Percentiles rank a stretch among this genome's conserved stretches.
These are phyloP conservation scores for Lecanicillium sp. DNA, from an alignment of 2,329 filamentous ascomycete species.

Conservation along the genomic window DNA sequence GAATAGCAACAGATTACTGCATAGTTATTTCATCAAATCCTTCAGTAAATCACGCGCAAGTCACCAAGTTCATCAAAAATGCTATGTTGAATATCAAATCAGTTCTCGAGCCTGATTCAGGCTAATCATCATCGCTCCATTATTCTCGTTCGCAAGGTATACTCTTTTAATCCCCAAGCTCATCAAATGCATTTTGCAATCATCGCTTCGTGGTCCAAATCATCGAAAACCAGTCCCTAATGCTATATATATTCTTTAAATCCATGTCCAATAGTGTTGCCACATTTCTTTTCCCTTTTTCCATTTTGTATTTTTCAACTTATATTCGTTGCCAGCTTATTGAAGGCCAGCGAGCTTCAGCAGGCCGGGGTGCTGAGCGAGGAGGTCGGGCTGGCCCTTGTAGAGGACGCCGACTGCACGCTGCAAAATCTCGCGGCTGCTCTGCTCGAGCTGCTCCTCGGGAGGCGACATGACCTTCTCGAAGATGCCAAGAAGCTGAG, in stretches of 20 bases:
- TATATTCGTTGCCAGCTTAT: conserved; percentile 1
- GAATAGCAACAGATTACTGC: no score
- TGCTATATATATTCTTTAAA: conserved; percentile 8
- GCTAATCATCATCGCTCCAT: conserved; percentile 1
- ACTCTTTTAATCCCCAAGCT: conserved; percentile 3
- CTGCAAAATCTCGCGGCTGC: conserved; percentile 61
- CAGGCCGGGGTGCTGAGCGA: conserved; percentile 26
- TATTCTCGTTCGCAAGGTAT: conserved; percentile 13
- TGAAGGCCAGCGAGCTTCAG: conserved; percentile 26
- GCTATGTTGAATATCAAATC: background rate
- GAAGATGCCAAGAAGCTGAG: conserved; percentile 63
- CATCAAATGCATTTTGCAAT: conserved; percentile 10
- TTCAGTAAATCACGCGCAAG: no score
- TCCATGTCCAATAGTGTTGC: conserved; percentile 6
- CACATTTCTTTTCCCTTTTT: background rate
- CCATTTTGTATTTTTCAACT: background rate
- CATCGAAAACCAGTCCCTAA: conserved; percentile 10
- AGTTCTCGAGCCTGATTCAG: background rate
- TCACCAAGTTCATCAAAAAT: no score
- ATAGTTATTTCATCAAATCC: no score
- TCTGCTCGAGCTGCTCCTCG: conserved; percentile 67
- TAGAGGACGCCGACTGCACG: conserved; percentile 52
- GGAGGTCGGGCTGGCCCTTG: conserved; percentile 29
- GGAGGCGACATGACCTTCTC: conserved; percentile 66
- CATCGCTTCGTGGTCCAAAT: conserved; percentile 14